Evolutionary conservation across 208 protist species (phyloP).

Genomic region (Leishmania turanica): DNA sequence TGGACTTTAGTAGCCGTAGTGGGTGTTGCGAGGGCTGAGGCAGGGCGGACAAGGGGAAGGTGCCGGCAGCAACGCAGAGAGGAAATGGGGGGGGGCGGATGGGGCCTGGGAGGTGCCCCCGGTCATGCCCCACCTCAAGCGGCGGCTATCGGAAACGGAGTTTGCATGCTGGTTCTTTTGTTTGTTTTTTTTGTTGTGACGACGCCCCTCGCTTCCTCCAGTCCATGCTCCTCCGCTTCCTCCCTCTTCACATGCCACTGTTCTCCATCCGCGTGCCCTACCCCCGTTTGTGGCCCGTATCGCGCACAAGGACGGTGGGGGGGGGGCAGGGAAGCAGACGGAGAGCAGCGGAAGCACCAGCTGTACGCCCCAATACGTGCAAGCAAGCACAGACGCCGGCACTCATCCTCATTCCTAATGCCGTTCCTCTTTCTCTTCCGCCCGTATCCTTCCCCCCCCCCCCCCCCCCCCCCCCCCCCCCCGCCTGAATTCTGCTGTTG

Average conservation of each 20-base stretch:
- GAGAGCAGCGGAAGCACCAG: neutral
- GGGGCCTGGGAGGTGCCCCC: neutral
- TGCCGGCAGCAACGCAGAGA: neutral
- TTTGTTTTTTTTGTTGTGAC: neutral
- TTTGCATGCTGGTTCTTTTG: neutral
- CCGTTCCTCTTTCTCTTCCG: neutral
- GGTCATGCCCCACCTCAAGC: neutral
- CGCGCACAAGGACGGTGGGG: neutral
- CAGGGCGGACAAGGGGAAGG: neutral
- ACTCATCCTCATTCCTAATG: neutral
- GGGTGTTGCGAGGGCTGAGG: neutral
- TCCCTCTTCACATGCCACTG: neutral
- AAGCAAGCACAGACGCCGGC: neutral
- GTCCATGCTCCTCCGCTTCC: no score
- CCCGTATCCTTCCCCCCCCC: neutral
- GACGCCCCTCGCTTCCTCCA: neutral
- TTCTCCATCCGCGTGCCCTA: neutral
- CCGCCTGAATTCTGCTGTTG: neutral
- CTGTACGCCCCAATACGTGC: neutral
- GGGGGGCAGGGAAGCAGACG: neutral
- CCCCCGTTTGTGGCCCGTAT: neutral
- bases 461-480: no score
- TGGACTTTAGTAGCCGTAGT: slow-evolving; percentile 9
- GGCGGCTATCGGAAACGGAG: neutral
- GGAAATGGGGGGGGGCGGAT: neutral